phyloP scores from a whole-genome alignment of 2,329 filamentous ascomycete genomes.

The Cercospora zeina region DNA sequence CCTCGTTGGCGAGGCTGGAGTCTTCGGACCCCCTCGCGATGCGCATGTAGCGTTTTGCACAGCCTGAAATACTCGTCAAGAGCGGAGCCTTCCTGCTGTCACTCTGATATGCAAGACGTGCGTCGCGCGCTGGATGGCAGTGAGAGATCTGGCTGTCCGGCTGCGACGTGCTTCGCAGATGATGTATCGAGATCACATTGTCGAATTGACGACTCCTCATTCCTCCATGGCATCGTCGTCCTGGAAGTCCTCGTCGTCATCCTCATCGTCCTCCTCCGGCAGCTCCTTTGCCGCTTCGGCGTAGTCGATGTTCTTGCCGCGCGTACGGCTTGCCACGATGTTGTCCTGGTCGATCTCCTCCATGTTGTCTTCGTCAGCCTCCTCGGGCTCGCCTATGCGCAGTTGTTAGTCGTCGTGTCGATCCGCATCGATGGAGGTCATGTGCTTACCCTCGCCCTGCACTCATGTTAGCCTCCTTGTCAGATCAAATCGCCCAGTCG shows the following conservation, averaged over 20 bases:
- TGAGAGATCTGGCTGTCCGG: background rate
- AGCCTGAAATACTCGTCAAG: slow-evolving; percentile 15
- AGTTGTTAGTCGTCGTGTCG: background rate
- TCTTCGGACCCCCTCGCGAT: slow-evolving; percentile 1
- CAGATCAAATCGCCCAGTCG: background rate
- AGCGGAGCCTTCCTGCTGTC: slow-evolving; percentile 8
- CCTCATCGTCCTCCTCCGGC: slow-evolving; percentile 71
- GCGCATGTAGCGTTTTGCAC: slow-evolving; percentile 5
- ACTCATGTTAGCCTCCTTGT: slow-evolving; percentile 3
- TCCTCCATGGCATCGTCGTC: slow-evolving; percentile 54
- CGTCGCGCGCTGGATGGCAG: background rate
- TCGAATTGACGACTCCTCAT: slow-evolving; percentile 9
- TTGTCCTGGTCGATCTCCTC: slow-evolving; percentile 89
- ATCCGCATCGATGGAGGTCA: background rate
- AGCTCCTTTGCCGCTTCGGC: slow-evolving; percentile 83
- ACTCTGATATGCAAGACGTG: slow-evolving; percentile 13
- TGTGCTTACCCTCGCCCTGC: slow-evolving; percentile 22
- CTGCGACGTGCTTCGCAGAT: slow-evolving; percentile 1
- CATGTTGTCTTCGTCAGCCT: slow-evolving; percentile 77
- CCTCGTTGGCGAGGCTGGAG: background rate
- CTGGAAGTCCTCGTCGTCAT: slow-evolving; percentile 71
- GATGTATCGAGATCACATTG: slow-evolving; percentile 5
- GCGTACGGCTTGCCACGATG: slow-evolving; percentile 82
- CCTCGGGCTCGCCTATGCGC: slow-evolving; percentile 54
- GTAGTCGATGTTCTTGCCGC: slow-evolving; percentile 89